Evolutionary conservation across 23 red algal species (phyloP).

Genomic region (Gracilaria caudata): DNA sequence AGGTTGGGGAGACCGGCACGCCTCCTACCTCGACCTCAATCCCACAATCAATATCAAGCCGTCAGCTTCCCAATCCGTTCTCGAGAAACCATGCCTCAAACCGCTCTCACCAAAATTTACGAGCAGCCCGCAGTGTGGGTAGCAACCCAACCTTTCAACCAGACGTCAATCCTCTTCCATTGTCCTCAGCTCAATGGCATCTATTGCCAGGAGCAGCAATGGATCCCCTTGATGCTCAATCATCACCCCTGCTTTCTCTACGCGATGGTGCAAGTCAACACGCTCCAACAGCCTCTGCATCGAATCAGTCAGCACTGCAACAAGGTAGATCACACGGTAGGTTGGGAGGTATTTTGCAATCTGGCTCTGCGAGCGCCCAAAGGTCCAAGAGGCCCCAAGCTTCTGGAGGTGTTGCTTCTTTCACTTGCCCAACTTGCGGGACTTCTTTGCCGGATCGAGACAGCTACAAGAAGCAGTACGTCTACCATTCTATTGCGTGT

Average conservation of each 20-base stretch:
- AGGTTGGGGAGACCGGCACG: neutral
- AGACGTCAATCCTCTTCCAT: neutral
- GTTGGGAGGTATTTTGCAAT: neutral
- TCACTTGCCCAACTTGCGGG: conserved; percentile 24
- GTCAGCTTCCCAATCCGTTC: neutral
- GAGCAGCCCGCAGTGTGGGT: neutral
- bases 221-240: neutral
- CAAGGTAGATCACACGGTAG: neutral
- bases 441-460: conserved; percentile 18
- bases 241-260: conserved; percentile 6
- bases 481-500: neutral
- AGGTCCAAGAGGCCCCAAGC: neutral
- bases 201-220: neutral
- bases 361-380: neutral
- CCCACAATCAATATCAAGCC: neutral
- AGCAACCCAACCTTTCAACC: neutral
- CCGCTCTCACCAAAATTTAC: neutral
- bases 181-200: neutral
- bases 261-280: neutral
- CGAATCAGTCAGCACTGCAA: neutral
- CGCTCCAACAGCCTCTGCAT: neutral
- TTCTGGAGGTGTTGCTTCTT: no score
- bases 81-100: neutral
- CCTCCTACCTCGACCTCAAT: neutral
- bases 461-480: conserved; percentile 32